A percentile compares a stretch with the other conserved stretches of the same genome.
Evolutionary conservation across 2,329 filamentous ascomycete genomes (phyloP).

Genomic region (Alternaria brassicicola): DNA sequence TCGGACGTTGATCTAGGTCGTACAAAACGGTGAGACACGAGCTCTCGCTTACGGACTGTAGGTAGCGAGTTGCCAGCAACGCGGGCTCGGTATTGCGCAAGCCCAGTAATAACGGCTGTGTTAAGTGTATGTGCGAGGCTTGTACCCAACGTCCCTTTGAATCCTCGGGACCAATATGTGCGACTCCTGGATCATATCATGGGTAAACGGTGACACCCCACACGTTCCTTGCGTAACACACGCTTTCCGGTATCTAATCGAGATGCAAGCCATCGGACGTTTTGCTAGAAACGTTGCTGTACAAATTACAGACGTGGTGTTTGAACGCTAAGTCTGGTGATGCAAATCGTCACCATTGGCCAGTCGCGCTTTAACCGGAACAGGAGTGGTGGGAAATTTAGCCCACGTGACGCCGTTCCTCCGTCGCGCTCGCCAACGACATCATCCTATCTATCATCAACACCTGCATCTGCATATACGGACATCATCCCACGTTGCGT

Average conservation of each 20-base stretch:
- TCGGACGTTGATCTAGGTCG: conserved; percentile 11
- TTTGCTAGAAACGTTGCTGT: conserved; percentile 2
- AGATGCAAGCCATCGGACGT: conserved; percentile 13
- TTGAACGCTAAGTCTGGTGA: conserved; percentile 1
- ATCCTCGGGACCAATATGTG: conserved; percentile 4
- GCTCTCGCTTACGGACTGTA: conserved; percentile 22
- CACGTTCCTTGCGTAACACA: neutral
- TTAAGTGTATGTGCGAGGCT: conserved; percentile 16
- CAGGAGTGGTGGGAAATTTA: conserved; percentile 22
- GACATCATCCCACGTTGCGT: neutral
- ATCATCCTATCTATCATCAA: conserved; percentile 6
- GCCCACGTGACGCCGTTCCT: conserved; percentile 22
- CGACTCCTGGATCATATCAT: conserved; percentile 1
- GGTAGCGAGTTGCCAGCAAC: conserved; percentile 17
- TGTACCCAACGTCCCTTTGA: neutral
- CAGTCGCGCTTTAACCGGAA: conserved; percentile 16
- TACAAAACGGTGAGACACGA: conserved; percentile 16
- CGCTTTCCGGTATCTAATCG: neutral
- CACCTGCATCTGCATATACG: conserved; percentile 7
- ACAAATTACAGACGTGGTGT: conserved; percentile 8
- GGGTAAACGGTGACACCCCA: conserved; percentile 6
- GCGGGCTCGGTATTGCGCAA: conserved; percentile 16
- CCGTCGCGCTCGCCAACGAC: conserved; percentile 4
- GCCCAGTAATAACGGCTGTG: conserved; percentile 18
- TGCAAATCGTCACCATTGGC: conserved; percentile 12